Percentiles rank a stretch among this genome's conserved stretches.
Evolutionary conservation across 179 eudicot genomes (phyloP).

Genomic region (Carnegiea gigantea): DNA sequence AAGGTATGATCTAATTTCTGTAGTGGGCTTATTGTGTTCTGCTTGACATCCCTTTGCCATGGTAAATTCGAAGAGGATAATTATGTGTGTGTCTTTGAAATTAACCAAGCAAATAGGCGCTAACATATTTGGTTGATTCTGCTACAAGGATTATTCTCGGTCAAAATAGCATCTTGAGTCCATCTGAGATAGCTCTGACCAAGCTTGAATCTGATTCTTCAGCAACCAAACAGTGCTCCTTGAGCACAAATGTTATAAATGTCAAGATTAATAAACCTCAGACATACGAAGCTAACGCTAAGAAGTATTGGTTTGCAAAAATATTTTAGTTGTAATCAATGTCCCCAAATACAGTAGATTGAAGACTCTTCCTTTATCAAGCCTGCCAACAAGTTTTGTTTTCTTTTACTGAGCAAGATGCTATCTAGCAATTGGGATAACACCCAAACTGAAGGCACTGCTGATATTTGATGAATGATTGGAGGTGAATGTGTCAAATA

Average conservation of each 20-base stretch:
- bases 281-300: neutral
- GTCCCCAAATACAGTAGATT: neutral
- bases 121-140: too few relatives aligned
- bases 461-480: neutral
- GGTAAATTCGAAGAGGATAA: neutral
- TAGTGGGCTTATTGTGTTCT: neutral
- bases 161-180: neutral
- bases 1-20: constrained; percentile 47
- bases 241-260: neutral
- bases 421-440: neutral
- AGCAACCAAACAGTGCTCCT: neutral
- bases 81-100: neutral
- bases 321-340: neutral
- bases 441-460: neutral
- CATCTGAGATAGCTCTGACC: neutral
- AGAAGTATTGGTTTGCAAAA: neutral
- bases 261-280: neutral
- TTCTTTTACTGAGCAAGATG: neutral
- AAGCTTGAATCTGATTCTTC: neutral
- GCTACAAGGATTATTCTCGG: neutral
- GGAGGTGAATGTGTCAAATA: neutral
- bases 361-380: neutral
- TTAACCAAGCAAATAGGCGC: too few relatives aligned
- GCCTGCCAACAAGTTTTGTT: neutral
- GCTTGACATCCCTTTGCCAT: neutral